Conservation (phyloP, 768 basidiomycete species). For the Macrocybe gigantea region DNA sequence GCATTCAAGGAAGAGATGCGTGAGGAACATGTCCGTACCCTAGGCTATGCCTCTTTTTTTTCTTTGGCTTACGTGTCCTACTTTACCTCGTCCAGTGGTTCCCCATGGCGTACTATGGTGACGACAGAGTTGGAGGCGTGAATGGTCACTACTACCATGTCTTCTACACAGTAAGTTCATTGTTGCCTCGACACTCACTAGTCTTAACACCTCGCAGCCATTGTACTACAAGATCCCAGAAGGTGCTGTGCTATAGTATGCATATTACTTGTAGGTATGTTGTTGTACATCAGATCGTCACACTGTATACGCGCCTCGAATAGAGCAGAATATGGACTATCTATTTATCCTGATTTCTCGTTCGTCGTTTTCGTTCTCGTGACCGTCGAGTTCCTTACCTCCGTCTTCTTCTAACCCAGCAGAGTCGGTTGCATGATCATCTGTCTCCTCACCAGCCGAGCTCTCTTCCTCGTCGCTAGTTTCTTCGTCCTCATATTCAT, state of each 20-base stretch:
- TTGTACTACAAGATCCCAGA: constrained; percentile 48
- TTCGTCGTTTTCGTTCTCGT: constrained; percentile 6
- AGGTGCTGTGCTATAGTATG: constrained; percentile 29
- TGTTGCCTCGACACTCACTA: neutral
- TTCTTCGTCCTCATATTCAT: constrained; percentile 23
- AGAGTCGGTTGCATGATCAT: constrained; percentile 19
- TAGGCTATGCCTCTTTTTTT: neutral
- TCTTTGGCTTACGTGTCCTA: neutral
- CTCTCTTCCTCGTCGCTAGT: constrained; percentile 15
- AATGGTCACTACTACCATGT: constrained; percentile 77
- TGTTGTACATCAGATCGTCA: no score
- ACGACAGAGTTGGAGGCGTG: constrained; percentile 46
- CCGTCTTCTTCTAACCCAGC: constrained; percentile 14
- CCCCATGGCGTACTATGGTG: constrained; percentile 64
- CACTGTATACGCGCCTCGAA: no score
- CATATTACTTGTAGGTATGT: no score
- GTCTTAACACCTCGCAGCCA: constrained; percentile 26
- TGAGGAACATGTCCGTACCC: constrained; percentile 48
- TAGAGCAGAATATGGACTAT: no score
- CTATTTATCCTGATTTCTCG: neutral
- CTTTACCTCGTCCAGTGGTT: constrained; percentile 51
- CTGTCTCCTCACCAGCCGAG: constrained; percentile 23
- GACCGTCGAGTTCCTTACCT: constrained; percentile 10
- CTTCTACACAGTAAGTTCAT: constrained; percentile 53
- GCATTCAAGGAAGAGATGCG: constrained; percentile 62